A percentile compares a stretch with the other conserved stretches of the same genome.
These are phyloP conservation scores for Craspedostauros australis DNA, from an alignment of 108 stramenopile genomes.

Conservation along the genomic window DNA sequence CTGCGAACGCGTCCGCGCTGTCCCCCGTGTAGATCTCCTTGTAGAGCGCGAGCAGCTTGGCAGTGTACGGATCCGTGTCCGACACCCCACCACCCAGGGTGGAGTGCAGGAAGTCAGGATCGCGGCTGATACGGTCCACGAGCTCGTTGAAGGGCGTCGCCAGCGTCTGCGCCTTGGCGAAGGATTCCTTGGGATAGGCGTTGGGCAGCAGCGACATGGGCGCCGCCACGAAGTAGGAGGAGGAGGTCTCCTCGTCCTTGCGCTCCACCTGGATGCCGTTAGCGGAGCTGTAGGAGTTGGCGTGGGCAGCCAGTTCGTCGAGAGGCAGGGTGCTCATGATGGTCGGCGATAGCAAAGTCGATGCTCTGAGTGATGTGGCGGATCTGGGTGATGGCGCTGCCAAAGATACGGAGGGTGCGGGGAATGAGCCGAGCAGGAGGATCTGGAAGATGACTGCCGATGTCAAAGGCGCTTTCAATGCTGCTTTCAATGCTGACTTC, in stretches of 20 bases:
- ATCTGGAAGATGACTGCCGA: too few relatives aligned
- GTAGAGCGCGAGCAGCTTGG: slow-evolving; percentile 71
- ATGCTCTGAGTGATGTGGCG: too few relatives aligned
- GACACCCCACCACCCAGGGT: slow-evolving; percentile 61
- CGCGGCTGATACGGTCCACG: slow-evolving; percentile 80
- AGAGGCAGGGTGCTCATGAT: too few relatives aligned
- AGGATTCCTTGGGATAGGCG: slow-evolving; percentile 61
- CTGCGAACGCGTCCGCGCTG: slow-evolving; percentile 28
- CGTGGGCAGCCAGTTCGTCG: slow-evolving; percentile 29
- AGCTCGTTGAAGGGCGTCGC: slow-evolving; percentile 76
- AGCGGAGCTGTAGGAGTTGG: slow-evolving; percentile 54
- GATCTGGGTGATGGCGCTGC: too few relatives aligned
- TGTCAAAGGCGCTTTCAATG: too few relatives aligned
- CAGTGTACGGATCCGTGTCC: slow-evolving; percentile 79
- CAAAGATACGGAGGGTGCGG: too few relatives aligned
- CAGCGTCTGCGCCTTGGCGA: slow-evolving; percentile 46
- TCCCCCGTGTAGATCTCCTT: slow-evolving; percentile 55
- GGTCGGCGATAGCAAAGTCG: too few relatives aligned
- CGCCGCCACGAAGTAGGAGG: slow-evolving; percentile 60
- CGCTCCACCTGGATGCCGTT: slow-evolving; percentile 58
- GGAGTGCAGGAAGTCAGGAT: slow-evolving; percentile 65
- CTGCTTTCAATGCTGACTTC: too few relatives aligned
- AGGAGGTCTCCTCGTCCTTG: slow-evolving; percentile 3
- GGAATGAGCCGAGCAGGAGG: too few relatives aligned
- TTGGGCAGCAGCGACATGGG: slow-evolving; percentile 86